Conservation (phyloP, 139 green algal species). For the Ettlia oleoabundans region DNA sequence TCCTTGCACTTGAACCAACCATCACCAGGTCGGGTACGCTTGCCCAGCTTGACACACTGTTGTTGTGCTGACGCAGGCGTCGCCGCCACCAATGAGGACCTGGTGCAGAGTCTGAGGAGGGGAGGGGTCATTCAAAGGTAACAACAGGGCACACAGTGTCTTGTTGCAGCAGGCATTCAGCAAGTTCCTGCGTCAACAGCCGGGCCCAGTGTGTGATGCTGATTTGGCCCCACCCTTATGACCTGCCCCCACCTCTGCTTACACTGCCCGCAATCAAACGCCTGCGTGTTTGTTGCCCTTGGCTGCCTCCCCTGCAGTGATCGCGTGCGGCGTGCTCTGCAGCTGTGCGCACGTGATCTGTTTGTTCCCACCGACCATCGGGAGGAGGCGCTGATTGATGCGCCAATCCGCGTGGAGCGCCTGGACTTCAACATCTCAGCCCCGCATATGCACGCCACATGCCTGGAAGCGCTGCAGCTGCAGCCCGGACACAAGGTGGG, state of each 20-base stretch:
- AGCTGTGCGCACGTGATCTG: constrained; percentile 53
- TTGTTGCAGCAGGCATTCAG: too few relatives aligned
- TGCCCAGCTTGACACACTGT: too few relatives aligned
- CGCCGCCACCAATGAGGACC: constrained; percentile 63
- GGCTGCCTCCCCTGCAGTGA: constrained; percentile 51
- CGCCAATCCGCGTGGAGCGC: constrained; percentile 59
- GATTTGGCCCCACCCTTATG: too few relatives aligned
- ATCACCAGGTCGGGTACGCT: too few relatives aligned
- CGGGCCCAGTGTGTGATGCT: not conserved
- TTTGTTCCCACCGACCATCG: constrained; percentile 68
- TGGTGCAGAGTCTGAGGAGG: constrained; percentile 55
- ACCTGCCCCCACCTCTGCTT: not conserved
- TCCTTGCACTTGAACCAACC: too few relatives aligned
- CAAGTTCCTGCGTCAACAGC: too few relatives aligned
- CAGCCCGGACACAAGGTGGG: constrained; percentile 49
- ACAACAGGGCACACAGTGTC: not conserved
- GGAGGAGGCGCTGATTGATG: constrained; percentile 68
- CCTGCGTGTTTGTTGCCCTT: too few relatives aligned
- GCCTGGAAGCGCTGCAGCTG: constrained; percentile 63
- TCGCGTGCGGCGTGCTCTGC: constrained; percentile 58
- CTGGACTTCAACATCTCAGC: constrained; percentile 81
- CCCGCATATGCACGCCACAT: constrained; percentile 80
- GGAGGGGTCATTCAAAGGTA: constrained; percentile 48
- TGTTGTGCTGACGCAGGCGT: not conserved
- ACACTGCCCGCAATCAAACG: too few relatives aligned